Evolutionary conservation across 805 yeast genomes (phyloP).

Genomic region (Sugiyamaella americana): DNA sequence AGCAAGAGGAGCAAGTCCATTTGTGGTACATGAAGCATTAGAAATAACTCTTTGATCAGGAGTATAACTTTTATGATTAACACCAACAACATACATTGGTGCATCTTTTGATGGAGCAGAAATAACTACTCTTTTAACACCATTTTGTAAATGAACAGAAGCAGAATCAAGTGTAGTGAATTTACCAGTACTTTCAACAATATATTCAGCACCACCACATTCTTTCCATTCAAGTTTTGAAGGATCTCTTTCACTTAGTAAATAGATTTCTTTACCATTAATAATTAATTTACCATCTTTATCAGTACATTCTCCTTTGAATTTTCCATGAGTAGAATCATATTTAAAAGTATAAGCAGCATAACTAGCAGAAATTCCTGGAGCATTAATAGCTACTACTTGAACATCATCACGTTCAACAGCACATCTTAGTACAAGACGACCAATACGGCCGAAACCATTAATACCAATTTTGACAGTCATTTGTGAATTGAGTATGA

Average conservation of each 20-base stretch:
- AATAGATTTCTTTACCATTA: slow-evolving; percentile 58
- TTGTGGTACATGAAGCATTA: slow-evolving; percentile 93
- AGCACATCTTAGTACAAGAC: slow-evolving; percentile 79
- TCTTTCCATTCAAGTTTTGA: slow-evolving; percentile 80
- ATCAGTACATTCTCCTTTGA: slow-evolving; percentile 59
- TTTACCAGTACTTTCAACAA: slow-evolving; percentile 90
- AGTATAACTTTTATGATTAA: slow-evolving; percentile 71
- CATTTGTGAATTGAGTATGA: slow-evolving; percentile 26
- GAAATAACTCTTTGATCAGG: slow-evolving; percentile 70
- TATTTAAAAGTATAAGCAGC: slow-evolving; percentile 93
- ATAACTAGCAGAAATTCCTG: slow-evolving; percentile 81
- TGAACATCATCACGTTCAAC: slow-evolving; percentile 64
- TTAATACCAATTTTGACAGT: slow-evolving; percentile 72
- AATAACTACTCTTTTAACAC: slow-evolving; percentile 89
- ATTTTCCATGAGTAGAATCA: slow-evolving; percentile 88
- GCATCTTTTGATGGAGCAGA: slow-evolving; percentile 92
- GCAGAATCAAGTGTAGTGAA: slow-evolving; percentile 80
- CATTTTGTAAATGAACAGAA: slow-evolving; percentile 75
- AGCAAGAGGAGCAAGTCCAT: slow-evolving; percentile 91
- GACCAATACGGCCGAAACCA: slow-evolving; percentile 94
- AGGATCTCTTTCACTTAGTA: slow-evolving; percentile 81
- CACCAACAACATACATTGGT: slow-evolving; percentile 93
- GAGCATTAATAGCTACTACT: slow-evolving; percentile 84
- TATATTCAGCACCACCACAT: slow-evolving; percentile 73
- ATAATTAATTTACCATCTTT: slow-evolving; percentile 53